Evolutionary conservation across 495 filamentous ascomycete species (phyloP), one percentile per base, ranked within the genome.

Genomic region (Lasiosphaeria ovina): DNA sequence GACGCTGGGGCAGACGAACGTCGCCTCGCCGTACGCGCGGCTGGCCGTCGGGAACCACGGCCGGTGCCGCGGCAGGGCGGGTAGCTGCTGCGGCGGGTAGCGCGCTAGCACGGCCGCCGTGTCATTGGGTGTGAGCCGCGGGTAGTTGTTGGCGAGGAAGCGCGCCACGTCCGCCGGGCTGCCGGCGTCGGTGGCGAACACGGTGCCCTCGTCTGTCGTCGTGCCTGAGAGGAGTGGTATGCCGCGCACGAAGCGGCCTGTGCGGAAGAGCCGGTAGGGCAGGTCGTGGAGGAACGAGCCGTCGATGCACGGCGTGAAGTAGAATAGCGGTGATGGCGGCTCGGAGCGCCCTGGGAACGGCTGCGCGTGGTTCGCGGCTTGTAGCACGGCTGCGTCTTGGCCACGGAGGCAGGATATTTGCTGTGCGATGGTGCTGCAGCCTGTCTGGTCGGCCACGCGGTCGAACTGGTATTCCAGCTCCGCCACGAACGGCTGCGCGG

Each of bases 261-360:
- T 49, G 17, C 49, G 42, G 48, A 74, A 71, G 6, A 75, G 61
- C 1, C 8, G 24, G 56, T 73, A 70, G 9, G 74, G 69, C 3
- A 73, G 59, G 54, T 75, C 73, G 0, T 71, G 76, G 34, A 89
- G 66, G 54, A 87, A 78, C 2, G 69, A 69, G 4, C 84, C 87
- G 66, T 91, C 88, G 8, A 85, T 76, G 47, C 87, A 87, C 0
- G 88, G 87, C 4, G 76, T 77, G 68, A 70, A 80, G 69, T 77
- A 78, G 80, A 76, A 74, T 68, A 88, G 14, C 47, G 82, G 76
- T 70, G 83, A 6, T 63, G 82, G 62, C 71, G 77, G 56, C 54
- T 77, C 45, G 45, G 66, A 6, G 65, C 76, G 59, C 65, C 77
- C 66, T 35, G 76, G 57, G 75, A 87, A 73, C 73, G 75, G 51